Base-by-base conservation (phyloP, 2,329 filamentous ascomycete species). In the Phaeophleospora eucalypticola region DNA sequence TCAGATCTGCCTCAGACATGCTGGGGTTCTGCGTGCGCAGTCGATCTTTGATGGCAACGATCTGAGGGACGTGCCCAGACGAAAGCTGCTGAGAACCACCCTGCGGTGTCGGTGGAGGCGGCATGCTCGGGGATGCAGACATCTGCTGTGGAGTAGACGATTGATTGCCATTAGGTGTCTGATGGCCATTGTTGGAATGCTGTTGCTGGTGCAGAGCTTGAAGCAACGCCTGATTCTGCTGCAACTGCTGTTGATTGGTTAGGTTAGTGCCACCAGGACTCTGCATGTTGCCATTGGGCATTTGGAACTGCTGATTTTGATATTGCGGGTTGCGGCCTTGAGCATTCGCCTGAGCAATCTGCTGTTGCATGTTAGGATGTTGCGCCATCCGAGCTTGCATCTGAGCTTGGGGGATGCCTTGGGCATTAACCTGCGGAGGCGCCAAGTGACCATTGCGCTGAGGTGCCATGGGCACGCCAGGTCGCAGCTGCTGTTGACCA, bases 401-500 rank as follows among this genome's bases (percentile, higher is more conserved):
- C 33, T 60, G 85, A 18, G 84, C 82, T 62, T 87, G 84, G 32
- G 83, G 81, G 18, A 86, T 75, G 37, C 79, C 78, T 49, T 80
- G 81, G 2, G 44, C 74, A 58, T 68, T 80, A 75, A 61, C 77
- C 65, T 65, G 59, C 4, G 62, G 76, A 74, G 58, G 75, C 64
- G 55, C 78, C 69, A 58, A 70, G 70, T 66, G 80, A 2, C 67
- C 66, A 45, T 73, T 73, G 14, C 57, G 51, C 15, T 51, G 66
- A 46, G 77, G 71, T 27, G 72, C 73, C 55, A 72, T 72, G 51
- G 72, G 70, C 56, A 78, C 64, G 21, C 48, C 45, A n/a, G 51
- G 47, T 16, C 56, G 44, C 8, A 69, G 70, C 51, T 70, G 70
- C 45, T 70, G 67, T 49, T 57, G 43, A 33, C 42, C 45, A 64